Base-by-base conservation (phyloP, 2,329 filamentous ascomycete genomes). In the Grosmannia serpens region DNA sequence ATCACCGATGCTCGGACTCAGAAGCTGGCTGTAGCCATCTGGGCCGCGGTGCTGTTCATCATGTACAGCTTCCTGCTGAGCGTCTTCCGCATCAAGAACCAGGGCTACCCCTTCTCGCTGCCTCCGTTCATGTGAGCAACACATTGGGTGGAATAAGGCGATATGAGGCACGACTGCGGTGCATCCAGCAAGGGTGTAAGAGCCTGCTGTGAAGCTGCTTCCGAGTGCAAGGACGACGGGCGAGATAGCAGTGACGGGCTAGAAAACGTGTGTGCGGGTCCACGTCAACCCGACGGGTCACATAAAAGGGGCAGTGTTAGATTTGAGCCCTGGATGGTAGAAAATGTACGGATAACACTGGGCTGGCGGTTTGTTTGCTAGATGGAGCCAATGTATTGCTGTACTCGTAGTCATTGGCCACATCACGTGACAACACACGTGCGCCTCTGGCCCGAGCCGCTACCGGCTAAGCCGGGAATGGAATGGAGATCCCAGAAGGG, bases 61-160 rank as follows among this genome's bases (percentile, higher is more conserved):
- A 84, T 91, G 74, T 97, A 97, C 78, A 95, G 91, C 76, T 94
- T 96, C 75, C 78, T 99, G 63, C 81, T 99, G 64, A 96, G 89
- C 73, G 79, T 96, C 62, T 99, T 99, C 81, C 85, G 91, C 67
- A 78, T 88, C 67, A 99, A 99, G 85, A 99, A 97, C 70, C 85
- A 85, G 38, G 90, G 90, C 27, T 99, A 99, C 73, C 91, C 91
- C 20, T 96, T 97, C 75, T 91, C 85, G 68, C 80, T 99, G 62
- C 94, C 94, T 58, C 94, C 94, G 13, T 97, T 99, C 73, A 78
- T 85, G 74, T 84, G 72, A 71, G 38, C 22, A 17, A 27, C 13
- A 13, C 38, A 17, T 20, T 41, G 17, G 26, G 47, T 9, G 15
- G 4, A 10, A 27, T 4, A 5, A 17, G 10, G 24, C 8, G 47